phyloP scores from a whole-genome alignment of 169 alveolate species.

The Perkinsus olseni region DNA sequence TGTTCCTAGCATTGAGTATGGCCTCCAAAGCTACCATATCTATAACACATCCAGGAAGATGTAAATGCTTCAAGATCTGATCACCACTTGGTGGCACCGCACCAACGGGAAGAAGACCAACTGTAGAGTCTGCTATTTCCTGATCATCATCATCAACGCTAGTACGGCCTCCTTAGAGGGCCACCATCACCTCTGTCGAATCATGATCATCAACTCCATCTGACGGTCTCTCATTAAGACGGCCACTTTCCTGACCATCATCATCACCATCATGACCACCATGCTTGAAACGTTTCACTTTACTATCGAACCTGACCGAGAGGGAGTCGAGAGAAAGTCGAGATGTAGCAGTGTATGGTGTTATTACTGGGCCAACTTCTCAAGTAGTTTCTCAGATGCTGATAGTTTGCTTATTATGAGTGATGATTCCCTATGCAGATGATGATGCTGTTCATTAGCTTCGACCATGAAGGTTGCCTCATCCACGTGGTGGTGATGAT shows the following conservation, averaged over 20 bases:
- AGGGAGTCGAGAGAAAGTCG: neutral
- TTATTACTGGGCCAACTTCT: neutral
- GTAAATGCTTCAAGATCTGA: neutral
- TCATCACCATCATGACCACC: neutral
- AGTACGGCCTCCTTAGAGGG: no score
- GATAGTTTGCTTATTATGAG: neutral
- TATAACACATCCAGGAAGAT: neutral
- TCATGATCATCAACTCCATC: no score
- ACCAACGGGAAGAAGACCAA: no score
- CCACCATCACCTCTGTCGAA: no score
- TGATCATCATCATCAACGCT: no score
- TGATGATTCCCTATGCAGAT: neutral
- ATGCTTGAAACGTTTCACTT: neutral
- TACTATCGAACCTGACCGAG: neutral
- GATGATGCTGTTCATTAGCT: neutral
- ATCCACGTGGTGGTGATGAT: neutral
- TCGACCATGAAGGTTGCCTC: neutral
- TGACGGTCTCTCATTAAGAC: no score
- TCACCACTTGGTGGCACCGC: neutral
- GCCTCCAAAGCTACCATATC: neutral
- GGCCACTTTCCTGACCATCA: neutral
- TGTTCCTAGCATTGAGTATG: neutral
- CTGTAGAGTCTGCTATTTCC: no score
- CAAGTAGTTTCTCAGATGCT: neutral
- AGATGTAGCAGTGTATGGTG: neutral